These are phyloP conservation scores for Exophiala alcalophila DNA, from an alignment of 2,329 filamentous ascomycete genomes.

Conservation along the genomic window DNA sequence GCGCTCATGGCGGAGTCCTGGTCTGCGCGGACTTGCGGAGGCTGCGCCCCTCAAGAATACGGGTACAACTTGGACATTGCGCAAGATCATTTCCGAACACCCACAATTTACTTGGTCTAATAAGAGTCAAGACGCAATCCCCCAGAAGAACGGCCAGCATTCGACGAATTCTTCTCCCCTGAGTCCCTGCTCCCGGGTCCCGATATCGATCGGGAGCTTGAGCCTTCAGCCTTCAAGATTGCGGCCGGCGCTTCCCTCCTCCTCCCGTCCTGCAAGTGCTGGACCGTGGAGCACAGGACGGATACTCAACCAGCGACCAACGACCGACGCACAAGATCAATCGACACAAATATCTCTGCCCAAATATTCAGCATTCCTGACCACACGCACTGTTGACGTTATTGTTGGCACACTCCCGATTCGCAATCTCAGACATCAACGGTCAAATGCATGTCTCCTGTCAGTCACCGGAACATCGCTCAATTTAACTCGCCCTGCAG, in stretches of 20 bases:
- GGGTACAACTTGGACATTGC: conserved; percentile 11
- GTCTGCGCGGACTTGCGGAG: too few species aligned
- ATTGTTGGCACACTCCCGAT: conserved; percentile 12
- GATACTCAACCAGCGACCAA: conserved; percentile 2
- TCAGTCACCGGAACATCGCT: conserved; percentile 14
- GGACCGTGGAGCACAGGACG: too few species aligned
- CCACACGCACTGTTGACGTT: neutral
- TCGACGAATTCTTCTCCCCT: conserved; percentile 16
- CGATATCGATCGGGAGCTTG: too few species aligned
- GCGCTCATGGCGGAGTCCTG: conserved; percentile 2
- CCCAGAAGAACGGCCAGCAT: neutral
- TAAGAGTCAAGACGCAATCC: too few species aligned
- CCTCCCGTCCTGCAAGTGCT: too few species aligned
- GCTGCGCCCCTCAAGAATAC: conserved; percentile 1
- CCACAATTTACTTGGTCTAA: conserved; percentile 1
- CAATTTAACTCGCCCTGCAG: conserved; percentile 31
- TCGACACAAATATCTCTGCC: neutral
- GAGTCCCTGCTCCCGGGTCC: too few species aligned
- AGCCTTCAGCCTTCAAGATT: too few species aligned
- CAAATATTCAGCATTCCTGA: conserved; percentile 18
- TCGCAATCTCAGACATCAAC: conserved; percentile 14
- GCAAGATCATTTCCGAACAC: too few species aligned
- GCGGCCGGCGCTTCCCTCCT: too few species aligned
- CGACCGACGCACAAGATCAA: neutral
- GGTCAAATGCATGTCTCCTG: conserved; percentile 19